Evolutionary conservation across 164 flowering plant genomes (phyloP), one percentile per base, ranked within the genome.

Genomic region (Echeveria elegans): DNA sequence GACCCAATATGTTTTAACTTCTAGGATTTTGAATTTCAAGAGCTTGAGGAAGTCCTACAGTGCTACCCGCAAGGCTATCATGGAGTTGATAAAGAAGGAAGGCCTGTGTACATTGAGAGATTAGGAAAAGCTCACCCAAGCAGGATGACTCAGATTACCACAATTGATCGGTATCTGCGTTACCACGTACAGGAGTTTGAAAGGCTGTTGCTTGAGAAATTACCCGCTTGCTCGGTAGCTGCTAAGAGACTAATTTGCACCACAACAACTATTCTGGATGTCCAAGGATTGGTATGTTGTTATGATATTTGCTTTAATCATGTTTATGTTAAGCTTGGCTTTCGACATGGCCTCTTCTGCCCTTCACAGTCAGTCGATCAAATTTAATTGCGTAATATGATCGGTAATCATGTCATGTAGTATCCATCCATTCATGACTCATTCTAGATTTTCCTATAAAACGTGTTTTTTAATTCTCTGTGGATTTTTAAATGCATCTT

Each of bases 131-230:
- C 92, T 64, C 88, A 94, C 73, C 95, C 98, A n/a, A 83, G 82
- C 65, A 89, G 68, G 77, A 87, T 94, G 10, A 80, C 85, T 86
- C 82, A 77, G 48, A 82, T 91, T 63, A 94, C 97, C 28, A 80
- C 91, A 21, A 71, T 88, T 24, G 97, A 89, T 18, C 88, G 92
- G 59, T 91, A 89, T 74, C 59, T 94, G 67, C 85, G 77, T 72
- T 89, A 94, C 77, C 98, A 94, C 74, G 97, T 94, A 53, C 98
- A 89, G 68, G 98, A 90, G 78, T 91, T 91, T 77, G 98, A 94
- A 79, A 88, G 76, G 82, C 82, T 92, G 47, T 67, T 89, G 47
- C 76, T 61, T 56, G 97, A 90, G 77, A 94, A 87, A 65, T 86
- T 89, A 68, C 98, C 96, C 62, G 92, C 97, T 8, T 94, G 98